Conservation (phyloP, 371 early-diverging fungal genomes). For the Mortierella sp. region DNA sequence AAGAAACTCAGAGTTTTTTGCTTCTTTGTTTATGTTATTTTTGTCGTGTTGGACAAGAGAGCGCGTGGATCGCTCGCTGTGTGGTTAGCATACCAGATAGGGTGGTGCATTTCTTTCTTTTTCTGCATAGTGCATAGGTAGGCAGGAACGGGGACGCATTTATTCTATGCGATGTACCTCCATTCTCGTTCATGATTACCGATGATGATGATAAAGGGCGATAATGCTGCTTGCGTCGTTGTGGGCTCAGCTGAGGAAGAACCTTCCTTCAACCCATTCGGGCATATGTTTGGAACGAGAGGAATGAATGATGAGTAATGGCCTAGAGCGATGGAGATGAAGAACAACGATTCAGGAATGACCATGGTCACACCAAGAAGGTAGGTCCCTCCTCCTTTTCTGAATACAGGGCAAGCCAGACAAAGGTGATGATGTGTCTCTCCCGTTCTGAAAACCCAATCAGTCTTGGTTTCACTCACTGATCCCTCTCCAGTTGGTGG, state of each 20-base stretch:
- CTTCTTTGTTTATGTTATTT: slow-evolving; percentile 1
- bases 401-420: not conserved
- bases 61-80: not conserved
- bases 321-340: not conserved
- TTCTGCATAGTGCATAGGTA: not conserved
- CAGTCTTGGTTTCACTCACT: not conserved
- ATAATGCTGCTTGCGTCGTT: not conserved
- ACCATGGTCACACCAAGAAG: not conserved
- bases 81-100: not conserved
- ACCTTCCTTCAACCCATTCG: not conserved
- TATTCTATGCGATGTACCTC: too few relatives aligned
- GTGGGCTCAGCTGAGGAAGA: slow-evolving; percentile 1
- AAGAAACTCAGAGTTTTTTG: not conserved
- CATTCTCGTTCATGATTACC: not conserved
- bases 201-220: not conserved
- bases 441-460: not conserved
- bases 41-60: not conserved
- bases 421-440: not conserved
- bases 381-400: not conserved
- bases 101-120: not conserved
- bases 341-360: not conserved
- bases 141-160: too few relatives aligned
- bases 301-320: not conserved
- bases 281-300: not conserved
- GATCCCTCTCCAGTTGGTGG: not conserved